Conservation (phyloP, 306 rosid genomes). For the Glycine tomentella region DNA sequence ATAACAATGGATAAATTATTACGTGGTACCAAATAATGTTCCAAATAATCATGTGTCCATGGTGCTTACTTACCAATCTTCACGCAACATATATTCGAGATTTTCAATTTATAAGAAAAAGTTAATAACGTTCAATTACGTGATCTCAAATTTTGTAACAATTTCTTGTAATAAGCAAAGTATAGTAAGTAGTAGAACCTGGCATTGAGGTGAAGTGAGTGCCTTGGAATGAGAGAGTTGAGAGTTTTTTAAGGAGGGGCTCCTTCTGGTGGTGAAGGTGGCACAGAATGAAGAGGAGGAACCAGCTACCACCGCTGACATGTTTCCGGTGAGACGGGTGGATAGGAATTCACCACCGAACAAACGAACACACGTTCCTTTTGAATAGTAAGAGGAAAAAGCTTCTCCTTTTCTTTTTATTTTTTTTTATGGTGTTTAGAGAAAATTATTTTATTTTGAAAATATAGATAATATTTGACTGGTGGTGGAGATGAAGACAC, state of each 20-base stretch:
- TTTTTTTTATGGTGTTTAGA: background rate
- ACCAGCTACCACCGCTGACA: slow-evolving; percentile 76
- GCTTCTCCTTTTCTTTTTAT: background rate
- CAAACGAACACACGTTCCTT: background rate
- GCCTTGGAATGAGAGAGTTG: slow-evolving; percentile 53
- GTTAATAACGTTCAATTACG: background rate
- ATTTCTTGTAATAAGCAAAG: background rate
- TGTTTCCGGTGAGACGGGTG: slow-evolving; percentile 41
- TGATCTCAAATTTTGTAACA: background rate
- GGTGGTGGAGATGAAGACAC: slow-evolving; percentile 47
- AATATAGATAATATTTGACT: slow-evolving; percentile 50
- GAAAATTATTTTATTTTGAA: background rate
- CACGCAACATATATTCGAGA: background rate
- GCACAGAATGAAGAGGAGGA: slow-evolving; percentile 67
- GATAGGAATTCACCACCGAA: slow-evolving; percentile 18
- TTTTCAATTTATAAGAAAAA: background rate
- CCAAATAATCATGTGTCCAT: background rate
- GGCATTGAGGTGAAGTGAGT: slow-evolving; percentile 45
- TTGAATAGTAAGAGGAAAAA: slow-evolving; percentile 5
- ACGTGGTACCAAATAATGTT: background rate
- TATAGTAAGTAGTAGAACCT: slow-evolving; percentile 48
- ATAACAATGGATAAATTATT: too few species aligned
- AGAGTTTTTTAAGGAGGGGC: slow-evolving; percentile 50
- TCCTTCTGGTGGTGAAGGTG: slow-evolving; percentile 57
- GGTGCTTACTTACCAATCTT: background rate